Conservation (phyloP, 768 basidiomycete genomes). For the Lactifluus subvellereus region DNA sequence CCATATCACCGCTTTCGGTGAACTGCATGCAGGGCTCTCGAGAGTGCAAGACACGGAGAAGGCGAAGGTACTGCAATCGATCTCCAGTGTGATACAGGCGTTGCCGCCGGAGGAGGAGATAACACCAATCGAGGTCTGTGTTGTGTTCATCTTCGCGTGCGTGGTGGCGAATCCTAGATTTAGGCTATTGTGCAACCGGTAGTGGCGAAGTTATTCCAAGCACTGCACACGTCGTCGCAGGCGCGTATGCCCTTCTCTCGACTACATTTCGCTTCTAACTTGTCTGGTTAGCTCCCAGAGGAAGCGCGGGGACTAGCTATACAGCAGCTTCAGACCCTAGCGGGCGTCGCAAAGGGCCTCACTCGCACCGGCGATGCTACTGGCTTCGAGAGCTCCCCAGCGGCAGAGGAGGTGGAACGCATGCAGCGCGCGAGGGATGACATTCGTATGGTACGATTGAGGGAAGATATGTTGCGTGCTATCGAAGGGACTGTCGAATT, state of each 20-base stretch:
- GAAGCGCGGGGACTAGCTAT: slow-evolving; percentile 63
- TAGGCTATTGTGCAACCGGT: slow-evolving; percentile 76
- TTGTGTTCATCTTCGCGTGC: not conserved
- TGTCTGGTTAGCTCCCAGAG: slow-evolving; percentile 51
- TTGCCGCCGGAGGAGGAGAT: slow-evolving; percentile 74
- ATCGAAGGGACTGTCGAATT: slow-evolving; percentile 58
- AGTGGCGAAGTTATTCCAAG: slow-evolving; percentile 58
- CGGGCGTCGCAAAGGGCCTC: slow-evolving; percentile 83
- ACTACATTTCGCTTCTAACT: not conserved
- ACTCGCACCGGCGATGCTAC: slow-evolving; percentile 69
- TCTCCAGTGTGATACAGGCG: slow-evolving; percentile 90
- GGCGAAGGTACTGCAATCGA: slow-evolving; percentile 85
- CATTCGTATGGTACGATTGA: slow-evolving; percentile 51
- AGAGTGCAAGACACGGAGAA: slow-evolving; percentile 83
- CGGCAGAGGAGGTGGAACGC: slow-evolving; percentile 44
- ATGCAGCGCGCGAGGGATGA: slow-evolving; percentile 62
- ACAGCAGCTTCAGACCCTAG: slow-evolving; percentile 71
- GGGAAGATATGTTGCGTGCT: slow-evolving; percentile 58
- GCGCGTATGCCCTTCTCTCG: slow-evolving; percentile 35
- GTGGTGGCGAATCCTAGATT: not conserved
- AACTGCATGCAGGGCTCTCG: slow-evolving; percentile 70
- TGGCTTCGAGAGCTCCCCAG: slow-evolving; percentile 53
- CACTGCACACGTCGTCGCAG: slow-evolving; percentile 47
- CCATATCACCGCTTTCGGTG: slow-evolving; percentile 80
- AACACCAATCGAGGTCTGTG: slow-evolving; percentile 61